phyloP scores from a whole-genome alignment of 2,329 filamentous ascomycete species.

The Paramyrothecium sp. region DNA sequence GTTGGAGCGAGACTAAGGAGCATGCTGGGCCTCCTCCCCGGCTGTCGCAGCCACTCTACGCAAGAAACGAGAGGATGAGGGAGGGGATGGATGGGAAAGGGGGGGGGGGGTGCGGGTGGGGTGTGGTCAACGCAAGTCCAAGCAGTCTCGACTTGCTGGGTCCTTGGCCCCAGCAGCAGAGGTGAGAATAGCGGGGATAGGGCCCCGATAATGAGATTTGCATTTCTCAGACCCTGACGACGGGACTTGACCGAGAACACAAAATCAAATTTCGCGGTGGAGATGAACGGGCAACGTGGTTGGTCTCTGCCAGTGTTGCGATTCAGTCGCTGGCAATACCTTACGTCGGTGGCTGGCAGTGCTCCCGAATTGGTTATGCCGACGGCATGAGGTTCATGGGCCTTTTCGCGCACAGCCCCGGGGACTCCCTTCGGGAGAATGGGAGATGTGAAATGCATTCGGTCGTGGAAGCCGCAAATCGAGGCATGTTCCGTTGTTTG shows the following conservation, averaged over 20 bases:
- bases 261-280: not conserved
- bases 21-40: not conserved
- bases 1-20: not conserved
- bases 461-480: too few species aligned
- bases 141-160: not conserved
- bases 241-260: not conserved
- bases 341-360: conserved; percentile 25
- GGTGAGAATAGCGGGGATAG: not conserved
- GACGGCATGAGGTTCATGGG: conserved; percentile 17
- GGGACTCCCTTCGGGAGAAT: too few species aligned
- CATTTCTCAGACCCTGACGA: not conserved
- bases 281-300: not conserved
- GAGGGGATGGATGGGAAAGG: too few species aligned
- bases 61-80: too few species aligned
- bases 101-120: not conserved
- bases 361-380: conserved; percentile 19
- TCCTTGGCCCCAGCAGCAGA: not conserved
- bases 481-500: too few species aligned
- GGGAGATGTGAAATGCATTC: too few species aligned
- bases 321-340: conserved; percentile 13
- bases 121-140: not conserved
- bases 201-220: not conserved
- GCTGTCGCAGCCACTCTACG: too few species aligned
- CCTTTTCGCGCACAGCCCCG: not conserved
- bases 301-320: conserved; percentile 1